Evolutionary conservation across 805 yeast genomes (phyloP).

Genomic region (Sugiyamaella marilandica): DNA sequence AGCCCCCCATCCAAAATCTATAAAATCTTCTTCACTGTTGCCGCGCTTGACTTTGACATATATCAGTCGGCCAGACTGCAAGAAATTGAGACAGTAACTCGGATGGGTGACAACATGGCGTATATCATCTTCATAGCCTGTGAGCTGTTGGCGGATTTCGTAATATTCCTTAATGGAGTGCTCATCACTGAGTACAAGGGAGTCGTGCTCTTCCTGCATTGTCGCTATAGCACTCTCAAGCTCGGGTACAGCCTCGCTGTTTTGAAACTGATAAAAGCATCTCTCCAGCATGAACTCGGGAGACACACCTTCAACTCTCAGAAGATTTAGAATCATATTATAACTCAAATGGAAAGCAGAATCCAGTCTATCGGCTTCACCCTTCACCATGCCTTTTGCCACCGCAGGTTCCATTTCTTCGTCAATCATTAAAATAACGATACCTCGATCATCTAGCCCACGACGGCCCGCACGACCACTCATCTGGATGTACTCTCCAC

Average conservation of each 20-base stretch:
- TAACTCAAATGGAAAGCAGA: conserved; percentile 97
- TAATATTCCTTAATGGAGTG: conserved; percentile 71
- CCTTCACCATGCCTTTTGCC: conserved; percentile 99
- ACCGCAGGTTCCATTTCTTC: conserved; percentile 99
- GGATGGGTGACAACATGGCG: conserved; percentile 88
- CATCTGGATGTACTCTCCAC: conserved; percentile 99
- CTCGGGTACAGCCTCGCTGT: conserved; percentile 81
- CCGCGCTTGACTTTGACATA: conserved; percentile 48
- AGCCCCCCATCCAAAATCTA: conserved; percentile 95
- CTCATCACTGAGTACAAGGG: conserved; percentile 66
- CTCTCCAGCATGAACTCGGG: conserved; percentile 95
- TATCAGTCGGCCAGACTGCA: conserved; percentile 85
- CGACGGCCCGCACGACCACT: conserved; percentile 99
- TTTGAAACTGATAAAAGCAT: conserved; percentile 94
- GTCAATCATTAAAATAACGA: conserved; percentile 98
- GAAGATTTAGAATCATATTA: conserved; percentile 87
- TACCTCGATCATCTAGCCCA: conserved; percentile 98
- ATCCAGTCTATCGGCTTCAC: conserved; percentile 95
- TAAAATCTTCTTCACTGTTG: conserved; percentile 27
- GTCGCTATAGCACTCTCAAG: conserved; percentile 60
- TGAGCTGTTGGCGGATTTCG: conserved; percentile 70
- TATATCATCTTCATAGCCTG: conserved; percentile 66
- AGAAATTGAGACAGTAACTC: conserved; percentile 71
- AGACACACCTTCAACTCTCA: conserved; percentile 97
- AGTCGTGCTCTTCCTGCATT: conserved; percentile 38